Evolutionary conservation across 306 rosid species (phyloP).

Genomic region (Boehmeria nivea): DNA sequence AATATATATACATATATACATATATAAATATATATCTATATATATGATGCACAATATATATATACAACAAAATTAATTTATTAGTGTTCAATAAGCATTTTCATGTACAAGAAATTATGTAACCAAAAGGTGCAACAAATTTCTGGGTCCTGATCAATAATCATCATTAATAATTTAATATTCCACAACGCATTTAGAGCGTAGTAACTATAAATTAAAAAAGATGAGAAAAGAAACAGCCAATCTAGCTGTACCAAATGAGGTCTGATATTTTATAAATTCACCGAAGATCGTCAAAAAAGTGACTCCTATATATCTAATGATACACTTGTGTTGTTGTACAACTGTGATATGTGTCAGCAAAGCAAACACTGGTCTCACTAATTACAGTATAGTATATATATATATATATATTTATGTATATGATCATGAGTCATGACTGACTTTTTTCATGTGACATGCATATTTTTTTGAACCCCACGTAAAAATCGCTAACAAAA

Average conservation of each 20-base stretch:
- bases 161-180: neutral
- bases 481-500: neutral
- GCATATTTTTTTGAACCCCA: slow-evolving; percentile 1
- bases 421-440: no score
- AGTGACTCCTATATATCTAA: neutral
- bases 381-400: slow-evolving; percentile 7
- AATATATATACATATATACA: no score
- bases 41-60: no score
- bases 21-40: no score
- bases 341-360: slow-evolving; percentile 11
- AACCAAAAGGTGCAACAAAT: no score
- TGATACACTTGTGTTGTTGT: slow-evolving; percentile 7
- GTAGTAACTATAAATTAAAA: slow-evolving; percentile 3
- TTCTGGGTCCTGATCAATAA: neutral
- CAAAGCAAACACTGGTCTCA: slow-evolving; percentile 2
- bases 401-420: neutral
- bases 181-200: neutral
- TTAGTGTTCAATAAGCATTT: no score
- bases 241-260: slow-evolving; percentile 1
- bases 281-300: neutral
- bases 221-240: neutral
- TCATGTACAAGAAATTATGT: no score
- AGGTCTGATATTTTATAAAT: neutral
- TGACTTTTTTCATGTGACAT: no score
- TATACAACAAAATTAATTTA: no score